Evolutionary conservation across 441 rosid species (phyloP).

Genomic region (Hypseocharis bilobata): DNA sequence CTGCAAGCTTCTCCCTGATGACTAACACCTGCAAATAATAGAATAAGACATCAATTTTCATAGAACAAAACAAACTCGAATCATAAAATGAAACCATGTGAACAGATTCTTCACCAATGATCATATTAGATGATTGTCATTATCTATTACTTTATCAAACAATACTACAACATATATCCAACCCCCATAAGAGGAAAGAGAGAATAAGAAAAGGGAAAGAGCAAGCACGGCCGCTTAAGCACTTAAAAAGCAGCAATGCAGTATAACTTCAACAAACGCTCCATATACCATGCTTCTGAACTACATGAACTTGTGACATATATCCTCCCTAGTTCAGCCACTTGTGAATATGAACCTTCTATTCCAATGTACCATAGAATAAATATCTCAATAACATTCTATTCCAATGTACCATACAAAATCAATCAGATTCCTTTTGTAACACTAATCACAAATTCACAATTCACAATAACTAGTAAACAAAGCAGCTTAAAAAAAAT

Average conservation of each 20-base stretch:
- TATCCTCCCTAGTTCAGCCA: not conserved
- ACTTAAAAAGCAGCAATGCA: not conserved
- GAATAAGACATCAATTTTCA: not conserved
- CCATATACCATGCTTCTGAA: no score
- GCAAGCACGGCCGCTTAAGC: not conserved
- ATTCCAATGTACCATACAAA: not conserved
- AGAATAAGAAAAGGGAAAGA: not conserved
- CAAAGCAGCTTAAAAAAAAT: not conserved
- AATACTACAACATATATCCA: not conserved
- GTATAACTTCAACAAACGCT: not conserved
- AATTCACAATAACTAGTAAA: not conserved
- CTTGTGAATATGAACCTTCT: not conserved
- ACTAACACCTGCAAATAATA: constrained; percentile 51
- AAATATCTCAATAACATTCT: not conserved
- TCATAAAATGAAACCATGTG: not conserved
- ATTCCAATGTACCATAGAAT: no score
- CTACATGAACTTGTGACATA: not conserved
- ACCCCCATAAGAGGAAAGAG: not conserved
- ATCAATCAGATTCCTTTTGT: not conserved
- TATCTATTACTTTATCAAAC: not conserved
- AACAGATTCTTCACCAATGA: not conserved
- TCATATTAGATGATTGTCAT: not conserved
- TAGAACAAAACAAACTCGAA: not conserved
- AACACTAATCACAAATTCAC: not conserved
- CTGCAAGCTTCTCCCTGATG: constrained; percentile 94